phyloP scores from a whole-genome alignment of 2,329 filamentous ascomycete species.

The Escovopsis sp. region DNA sequence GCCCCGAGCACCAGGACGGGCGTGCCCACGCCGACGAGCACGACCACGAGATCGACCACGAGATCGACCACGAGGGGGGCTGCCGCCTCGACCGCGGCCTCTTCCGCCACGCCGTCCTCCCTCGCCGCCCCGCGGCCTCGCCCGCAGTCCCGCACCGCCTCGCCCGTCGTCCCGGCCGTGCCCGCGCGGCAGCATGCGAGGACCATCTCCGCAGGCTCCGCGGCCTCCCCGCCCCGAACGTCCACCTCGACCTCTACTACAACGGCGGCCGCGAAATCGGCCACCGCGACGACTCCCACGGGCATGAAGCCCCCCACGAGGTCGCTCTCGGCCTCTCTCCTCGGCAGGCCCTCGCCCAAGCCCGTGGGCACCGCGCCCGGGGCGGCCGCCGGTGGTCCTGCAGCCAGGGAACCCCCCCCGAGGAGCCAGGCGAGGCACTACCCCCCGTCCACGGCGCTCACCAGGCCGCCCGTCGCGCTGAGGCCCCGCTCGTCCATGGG shows the following conservation, averaged over 20 bases:
- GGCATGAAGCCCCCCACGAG: no score
- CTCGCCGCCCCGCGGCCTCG: no score
- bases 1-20: constrained; percentile 14
- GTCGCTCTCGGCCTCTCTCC: not conserved
- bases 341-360: no score
- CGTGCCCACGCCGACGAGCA: constrained; percentile 13
- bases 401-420: constrained; percentile 11
- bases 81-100: constrained; percentile 2
- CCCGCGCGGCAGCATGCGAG: constrained; percentile 25
- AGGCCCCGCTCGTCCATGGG: constrained; percentile 18
- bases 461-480: constrained; percentile 12
- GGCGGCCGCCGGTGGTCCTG: constrained; percentile 5
- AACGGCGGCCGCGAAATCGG: constrained; percentile 5
- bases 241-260: constrained; percentile 5
- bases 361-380: no score
- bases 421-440: constrained; percentile 14
- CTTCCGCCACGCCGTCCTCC: not conserved
- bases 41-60: constrained; percentile 14
- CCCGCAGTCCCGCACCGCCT: constrained; percentile 20
- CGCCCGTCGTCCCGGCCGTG: constrained; percentile 37
- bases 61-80: constrained; percentile 6
- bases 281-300: constrained; percentile 5
- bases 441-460: constrained; percentile 19
- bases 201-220: constrained; percentile 15
- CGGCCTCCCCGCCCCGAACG: no score